Conservation (phyloP, 208 protist genomes). For the Leishmania mexicana region DNA sequence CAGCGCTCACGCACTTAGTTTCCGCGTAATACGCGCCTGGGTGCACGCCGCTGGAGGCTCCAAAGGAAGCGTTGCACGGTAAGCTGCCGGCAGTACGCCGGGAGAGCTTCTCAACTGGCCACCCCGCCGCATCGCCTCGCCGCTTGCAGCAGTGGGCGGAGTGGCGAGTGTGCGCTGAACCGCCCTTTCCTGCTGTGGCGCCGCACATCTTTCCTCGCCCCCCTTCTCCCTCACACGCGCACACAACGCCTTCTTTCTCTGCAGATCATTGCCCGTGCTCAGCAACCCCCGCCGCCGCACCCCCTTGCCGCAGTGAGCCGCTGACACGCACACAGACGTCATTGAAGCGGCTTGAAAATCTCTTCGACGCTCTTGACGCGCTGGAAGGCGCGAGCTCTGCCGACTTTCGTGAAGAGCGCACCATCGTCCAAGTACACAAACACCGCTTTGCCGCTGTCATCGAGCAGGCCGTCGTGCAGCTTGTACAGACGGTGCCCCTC, state of each 20-base stretch:
- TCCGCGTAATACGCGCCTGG: too few species aligned
- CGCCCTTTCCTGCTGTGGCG: not conserved
- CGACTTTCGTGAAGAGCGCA: constrained; percentile 58
- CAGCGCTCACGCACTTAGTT: not conserved
- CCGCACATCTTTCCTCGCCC: not conserved
- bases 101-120: not conserved
- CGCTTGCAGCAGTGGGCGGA: not conserved
- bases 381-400: constrained; percentile 45
- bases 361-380: constrained; percentile 70
- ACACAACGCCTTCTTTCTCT: not conserved
- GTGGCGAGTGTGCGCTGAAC: not conserved
- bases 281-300: not conserved
- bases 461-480: constrained; percentile 43
- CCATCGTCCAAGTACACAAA: constrained; percentile 82
- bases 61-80: too few species aligned
- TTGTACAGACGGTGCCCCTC: constrained; percentile 72
- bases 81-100: not conserved
- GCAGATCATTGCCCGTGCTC: too few species aligned
- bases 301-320: not conserved
- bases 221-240: not conserved
- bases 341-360: constrained; percentile 53
- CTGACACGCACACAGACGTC: not conserved
- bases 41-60: not conserved
- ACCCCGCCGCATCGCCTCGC: not conserved
- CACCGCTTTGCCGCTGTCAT: constrained; percentile 26